Conservation (phyloP, 495 filamentous ascomycete species). For the Aspergillus kassunensis region DNA sequence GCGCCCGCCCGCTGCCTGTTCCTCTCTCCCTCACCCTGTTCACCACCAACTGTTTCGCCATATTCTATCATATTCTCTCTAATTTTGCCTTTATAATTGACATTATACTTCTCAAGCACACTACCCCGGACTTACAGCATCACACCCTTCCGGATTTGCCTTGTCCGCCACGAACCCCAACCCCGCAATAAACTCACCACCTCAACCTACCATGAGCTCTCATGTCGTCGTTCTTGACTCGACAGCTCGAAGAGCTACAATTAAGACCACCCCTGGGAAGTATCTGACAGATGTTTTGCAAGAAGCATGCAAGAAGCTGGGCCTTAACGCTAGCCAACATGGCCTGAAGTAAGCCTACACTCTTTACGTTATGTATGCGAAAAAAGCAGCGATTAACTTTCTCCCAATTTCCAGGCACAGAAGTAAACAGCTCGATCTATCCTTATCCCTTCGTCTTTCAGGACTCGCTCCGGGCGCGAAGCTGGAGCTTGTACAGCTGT, state of each 20-base stretch:
- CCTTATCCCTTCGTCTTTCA: slow-evolving; percentile 77
- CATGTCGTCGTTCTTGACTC: slow-evolving; percentile 85
- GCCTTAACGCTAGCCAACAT: slow-evolving; percentile 67
- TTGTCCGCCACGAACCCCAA: slow-evolving; percentile 3
- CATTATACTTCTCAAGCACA: neutral
- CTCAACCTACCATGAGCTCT: slow-evolving; percentile 63
- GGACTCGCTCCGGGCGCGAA: slow-evolving; percentile 84
- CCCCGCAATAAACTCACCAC: slow-evolving; percentile 22
- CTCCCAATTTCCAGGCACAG: slow-evolving; percentile 53
- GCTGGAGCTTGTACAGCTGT: slow-evolving; percentile 82
- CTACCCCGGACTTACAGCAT: neutral
- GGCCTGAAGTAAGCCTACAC: slow-evolving; percentile 65
- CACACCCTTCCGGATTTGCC: neutral
- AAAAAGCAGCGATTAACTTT: slow-evolving; percentile 15
- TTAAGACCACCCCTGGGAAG: slow-evolving; percentile 79
- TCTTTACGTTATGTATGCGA: neutral
- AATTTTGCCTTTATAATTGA: neutral
- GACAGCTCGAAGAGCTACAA: slow-evolving; percentile 63
- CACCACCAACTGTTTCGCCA: neutral
- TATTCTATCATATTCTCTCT: neutral
- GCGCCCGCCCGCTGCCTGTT: slow-evolving; percentile 43
- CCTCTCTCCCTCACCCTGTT: slow-evolving; percentile 1
- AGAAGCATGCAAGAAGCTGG: slow-evolving; percentile 80
- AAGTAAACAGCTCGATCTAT: slow-evolving; percentile 79
- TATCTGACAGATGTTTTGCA: slow-evolving; percentile 77